Percentiles rank a stretch among this genome's conserved stretches.
These are phyloP conservation scores for Lathyrus sativus DNA, from an alignment of 306 rosid genomes.

Conservation along the genomic window DNA sequence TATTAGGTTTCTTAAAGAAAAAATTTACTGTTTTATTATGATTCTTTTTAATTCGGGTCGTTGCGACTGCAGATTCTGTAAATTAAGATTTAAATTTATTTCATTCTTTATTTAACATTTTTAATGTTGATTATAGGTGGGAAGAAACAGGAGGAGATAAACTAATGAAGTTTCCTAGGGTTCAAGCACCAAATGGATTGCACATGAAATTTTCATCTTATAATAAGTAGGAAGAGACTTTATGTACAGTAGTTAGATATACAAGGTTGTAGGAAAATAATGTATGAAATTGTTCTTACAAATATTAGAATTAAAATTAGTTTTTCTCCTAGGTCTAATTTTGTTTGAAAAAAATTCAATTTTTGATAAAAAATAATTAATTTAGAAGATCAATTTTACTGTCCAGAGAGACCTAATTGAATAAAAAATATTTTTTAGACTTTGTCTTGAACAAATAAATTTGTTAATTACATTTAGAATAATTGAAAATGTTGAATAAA, in stretches of 20 bases:
- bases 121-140: constrained; percentile 64
- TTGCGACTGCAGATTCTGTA: not conserved
- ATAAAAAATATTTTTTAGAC: no score
- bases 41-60: no score
- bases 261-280: constrained; percentile 33
- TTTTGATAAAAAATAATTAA: no score
- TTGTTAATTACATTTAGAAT: no score
- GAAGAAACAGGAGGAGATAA: constrained; percentile 96
- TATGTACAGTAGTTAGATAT: constrained; percentile 27
- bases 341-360: no score
- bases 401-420: no score
- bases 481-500: not conserved
- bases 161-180: constrained; percentile 91
- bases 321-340: not conserved
- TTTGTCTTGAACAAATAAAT: no score
- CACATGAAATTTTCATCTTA: constrained; percentile 77
- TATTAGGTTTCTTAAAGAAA: no score
- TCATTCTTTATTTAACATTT: not conserved
- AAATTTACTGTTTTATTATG: no score
- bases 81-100: not conserved
- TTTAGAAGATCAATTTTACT: no score
- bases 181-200: constrained; percentile 92
- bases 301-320: constrained; percentile 39
- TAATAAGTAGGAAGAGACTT: constrained; percentile 40
- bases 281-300: constrained; percentile 56